Evolutionary conservation across 371 early-diverging fungal genomes (phyloP), one percentile per base, ranked within the genome.

Genomic region (Actinomucor elegans): DNA sequence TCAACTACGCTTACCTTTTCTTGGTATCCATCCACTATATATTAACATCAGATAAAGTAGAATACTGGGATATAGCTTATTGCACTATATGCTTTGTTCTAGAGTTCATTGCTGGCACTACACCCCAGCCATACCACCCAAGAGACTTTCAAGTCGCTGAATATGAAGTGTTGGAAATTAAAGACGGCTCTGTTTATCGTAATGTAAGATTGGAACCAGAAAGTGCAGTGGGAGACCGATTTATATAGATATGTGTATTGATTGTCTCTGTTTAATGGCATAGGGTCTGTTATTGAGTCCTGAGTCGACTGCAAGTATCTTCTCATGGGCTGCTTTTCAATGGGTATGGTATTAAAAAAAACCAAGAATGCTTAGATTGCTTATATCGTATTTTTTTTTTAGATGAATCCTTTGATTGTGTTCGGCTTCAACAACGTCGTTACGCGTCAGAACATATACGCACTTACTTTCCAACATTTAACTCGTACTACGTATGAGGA

Each of bases 291-390:
- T 24, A 9, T 27, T 69, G 5, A 69, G 69, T 33, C 71, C 75
- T 18, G 75, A 75, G 58, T 48, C 67, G 0, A 64, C 61, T 6
- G 71, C 75, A 10, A 71, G 69, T 41, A 48, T 67, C 8, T 54
- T 71, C 32, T 71, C 69, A 15, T 71, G 75, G 71, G 40, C 57
- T 26, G 27, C 56, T 18, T 69, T 73, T 37, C 61, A 69, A 59
- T 73, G 73, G 73, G 73, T 72, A 69, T 11, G 0, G 15, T 18
- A 8, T 28, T 26, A 15, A 27, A 28, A 31, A 20, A 28, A 24
- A 29, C 11, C 7, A 17, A 5, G 38, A 17, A 18, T 17, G 4
- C 0, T 18, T 11, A 37, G 11, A 37, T 3, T 37, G 38, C 11
- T 37, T 20, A 2, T n/a, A n/a, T 41, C 26, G 3, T 12, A 41